phyloP scores from a whole-genome alignment of 257 asterid species.

The Voacanga thouarsii region DNA sequence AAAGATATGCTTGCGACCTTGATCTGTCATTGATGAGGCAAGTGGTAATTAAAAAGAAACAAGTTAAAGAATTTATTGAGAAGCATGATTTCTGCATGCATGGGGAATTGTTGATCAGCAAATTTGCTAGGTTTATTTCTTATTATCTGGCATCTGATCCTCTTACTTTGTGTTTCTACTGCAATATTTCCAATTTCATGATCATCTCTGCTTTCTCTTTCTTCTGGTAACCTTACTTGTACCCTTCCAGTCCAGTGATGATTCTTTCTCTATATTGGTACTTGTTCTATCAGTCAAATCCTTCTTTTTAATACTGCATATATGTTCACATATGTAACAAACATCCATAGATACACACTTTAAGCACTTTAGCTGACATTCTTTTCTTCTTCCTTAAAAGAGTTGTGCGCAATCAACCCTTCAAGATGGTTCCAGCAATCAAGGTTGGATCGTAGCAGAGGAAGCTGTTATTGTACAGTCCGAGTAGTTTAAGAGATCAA shows the following conservation, averaged over 20 bases:
- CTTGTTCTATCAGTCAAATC: too few species aligned
- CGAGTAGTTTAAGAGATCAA: conserved; percentile 34
- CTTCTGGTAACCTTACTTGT: too few species aligned
- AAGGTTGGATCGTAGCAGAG: conserved; percentile 67
- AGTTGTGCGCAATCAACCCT: conserved; percentile 41
- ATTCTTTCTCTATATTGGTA: neutral
- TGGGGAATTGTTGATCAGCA: neutral
- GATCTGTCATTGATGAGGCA: neutral
- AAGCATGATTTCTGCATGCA: neutral
- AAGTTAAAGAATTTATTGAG: neutral
- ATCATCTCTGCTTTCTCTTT: too few species aligned
- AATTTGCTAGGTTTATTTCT: neutral
- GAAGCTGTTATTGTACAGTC: conserved; percentile 60
- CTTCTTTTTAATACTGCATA: too few species aligned
- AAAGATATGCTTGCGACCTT: too few species aligned
- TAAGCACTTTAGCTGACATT: neutral
- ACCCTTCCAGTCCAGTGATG: neutral
- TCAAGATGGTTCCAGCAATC: conserved; percentile 25
- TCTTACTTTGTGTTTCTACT: neutral
- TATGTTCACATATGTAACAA: neutral
- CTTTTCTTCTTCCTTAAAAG: conserved; percentile 30
- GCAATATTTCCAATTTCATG: neutral
- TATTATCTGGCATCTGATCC: neutral
- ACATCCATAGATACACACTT: neutral
- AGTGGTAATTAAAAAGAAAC: neutral